Percentiles rank a stretch among this genome's conserved stretches.
Conservation (phyloP, 73 alveolate species). For the Symbiodinium pilosum region DNA sequence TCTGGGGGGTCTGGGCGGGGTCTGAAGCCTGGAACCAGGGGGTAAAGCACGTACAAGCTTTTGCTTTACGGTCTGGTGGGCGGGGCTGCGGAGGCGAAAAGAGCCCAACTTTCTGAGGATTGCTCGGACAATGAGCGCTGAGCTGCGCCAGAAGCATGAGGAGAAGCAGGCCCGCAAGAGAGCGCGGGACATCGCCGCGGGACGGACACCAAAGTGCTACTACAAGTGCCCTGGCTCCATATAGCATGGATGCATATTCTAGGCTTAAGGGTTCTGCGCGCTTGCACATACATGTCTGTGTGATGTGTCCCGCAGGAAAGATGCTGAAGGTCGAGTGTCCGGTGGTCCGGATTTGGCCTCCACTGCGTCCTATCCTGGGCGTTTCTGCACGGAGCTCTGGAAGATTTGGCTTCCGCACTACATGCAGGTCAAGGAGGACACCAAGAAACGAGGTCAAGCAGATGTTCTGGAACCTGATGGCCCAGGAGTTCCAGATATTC, state of each 20-base stretch:
- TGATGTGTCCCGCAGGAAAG: background rate
- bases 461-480: too few relatives aligned
- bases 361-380: background rate
- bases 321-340: background rate
- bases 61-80: too few relatives aligned
- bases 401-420: background rate
- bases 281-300: background rate
- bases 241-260: background rate
- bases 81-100: too few relatives aligned
- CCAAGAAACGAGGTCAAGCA: too few relatives aligned
- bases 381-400: too few relatives aligned
- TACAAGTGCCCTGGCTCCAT: background rate
- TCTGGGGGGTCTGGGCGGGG: too few relatives aligned
- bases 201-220: background rate
- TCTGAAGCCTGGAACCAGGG: too few relatives aligned
- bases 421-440: too few relatives aligned
- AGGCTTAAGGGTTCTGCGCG: background rate
- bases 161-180: background rate
- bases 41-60: too few relatives aligned
- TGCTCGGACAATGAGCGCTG: background rate
- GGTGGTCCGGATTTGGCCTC: background rate
- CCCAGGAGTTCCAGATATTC: too few relatives aligned
- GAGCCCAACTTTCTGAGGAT: too few relatives aligned
- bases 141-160: too few relatives aligned
- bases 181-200: background rate